These are phyloP conservation scores for Pyricularia sp. DNA, from an alignment of 2,329 filamentous ascomycete genomes.

Conservation along the genomic window DNA sequence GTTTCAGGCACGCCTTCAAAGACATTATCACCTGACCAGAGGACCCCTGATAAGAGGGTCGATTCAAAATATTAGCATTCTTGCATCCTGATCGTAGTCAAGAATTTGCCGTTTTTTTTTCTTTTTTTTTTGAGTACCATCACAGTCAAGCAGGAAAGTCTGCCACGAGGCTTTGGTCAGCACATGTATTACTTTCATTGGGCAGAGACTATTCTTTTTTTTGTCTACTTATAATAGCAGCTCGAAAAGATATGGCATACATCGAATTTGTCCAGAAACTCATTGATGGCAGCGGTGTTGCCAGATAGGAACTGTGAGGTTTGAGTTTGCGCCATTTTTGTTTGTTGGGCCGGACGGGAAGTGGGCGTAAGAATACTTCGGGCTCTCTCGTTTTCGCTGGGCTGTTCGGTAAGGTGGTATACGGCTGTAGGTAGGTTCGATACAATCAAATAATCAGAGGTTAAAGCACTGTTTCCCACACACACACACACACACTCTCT, in stretches of 20 bases:
- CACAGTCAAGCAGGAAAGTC: constrained; percentile 94
- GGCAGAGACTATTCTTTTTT: too few relatives aligned
- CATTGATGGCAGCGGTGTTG: constrained; percentile 64
- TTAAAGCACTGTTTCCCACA: background rate
- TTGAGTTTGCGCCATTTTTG: background rate
- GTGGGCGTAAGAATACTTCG: background rate
- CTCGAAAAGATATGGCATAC: constrained; percentile 44
- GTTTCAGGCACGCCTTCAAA: constrained; percentile 83
- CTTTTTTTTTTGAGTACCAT: constrained; percentile 55
- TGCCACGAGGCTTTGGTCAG: constrained; percentile 23
- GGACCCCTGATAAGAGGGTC: constrained; percentile 54
- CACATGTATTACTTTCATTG: background rate
- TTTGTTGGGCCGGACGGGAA: background rate
- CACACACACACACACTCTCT: too few relatives aligned
- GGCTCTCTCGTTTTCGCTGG: background rate
- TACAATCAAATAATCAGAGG: too few relatives aligned
- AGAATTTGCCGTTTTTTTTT: background rate
- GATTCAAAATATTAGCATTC: background rate
- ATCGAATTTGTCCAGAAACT: constrained; percentile 87
- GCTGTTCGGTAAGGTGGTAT: background rate
- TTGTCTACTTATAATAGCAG: too few relatives aligned
- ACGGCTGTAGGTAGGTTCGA: background rate
- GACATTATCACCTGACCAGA: constrained; percentile 91
- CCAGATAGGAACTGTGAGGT: constrained; percentile 63
- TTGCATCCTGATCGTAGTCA: background rate